These are phyloP conservation scores for Diaporthe nobilis DNA, from an alignment of 2,329 filamentous ascomycete genomes.

Conservation along the genomic window DNA sequence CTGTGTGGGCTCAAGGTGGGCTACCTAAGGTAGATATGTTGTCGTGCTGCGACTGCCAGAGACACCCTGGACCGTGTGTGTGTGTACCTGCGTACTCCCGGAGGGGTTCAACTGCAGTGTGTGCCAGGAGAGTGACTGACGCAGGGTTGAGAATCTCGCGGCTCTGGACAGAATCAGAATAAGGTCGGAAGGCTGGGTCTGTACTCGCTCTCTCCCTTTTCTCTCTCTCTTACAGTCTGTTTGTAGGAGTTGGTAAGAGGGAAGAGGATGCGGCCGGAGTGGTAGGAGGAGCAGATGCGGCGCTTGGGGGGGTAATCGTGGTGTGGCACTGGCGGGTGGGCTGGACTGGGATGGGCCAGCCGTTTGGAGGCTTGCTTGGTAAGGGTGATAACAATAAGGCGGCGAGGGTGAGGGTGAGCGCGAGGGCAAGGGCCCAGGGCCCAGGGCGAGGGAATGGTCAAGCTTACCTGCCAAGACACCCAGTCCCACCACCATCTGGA, in stretches of 20 bases:
- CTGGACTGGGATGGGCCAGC: conserved; percentile 23
- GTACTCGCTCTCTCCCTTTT: neutral
- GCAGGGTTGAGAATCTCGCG: neutral
- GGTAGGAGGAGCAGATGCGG: conserved; percentile 16
- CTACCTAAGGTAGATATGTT: neutral
- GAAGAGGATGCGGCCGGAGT: conserved; percentile 21
- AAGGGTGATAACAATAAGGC: conserved; percentile 22
- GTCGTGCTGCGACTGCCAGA: conserved; percentile 15
- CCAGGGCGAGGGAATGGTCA: conserved; percentile 23
- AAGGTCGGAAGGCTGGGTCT: neutral
- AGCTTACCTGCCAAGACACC: conserved; percentile 27
- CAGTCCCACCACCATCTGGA: neutral
- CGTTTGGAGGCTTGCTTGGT: conserved; percentile 29
- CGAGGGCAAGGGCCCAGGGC: neutral
- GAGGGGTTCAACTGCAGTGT: neutral
- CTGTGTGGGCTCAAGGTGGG: conserved; percentile 9
- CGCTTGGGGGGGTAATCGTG: conserved; percentile 19
- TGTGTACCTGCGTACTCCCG: conserved; percentile 12
- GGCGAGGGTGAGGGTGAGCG: neutral
- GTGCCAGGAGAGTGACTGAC: neutral
- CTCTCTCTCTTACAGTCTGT: neutral
- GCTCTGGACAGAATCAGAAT: neutral
- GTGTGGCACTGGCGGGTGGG: conserved; percentile 21
- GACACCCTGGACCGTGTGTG: conserved; percentile 20
- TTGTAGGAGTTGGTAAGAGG: conserved; percentile 22